These are phyloP conservation scores for Rhytidiadelphus loreus DNA, from an alignment of 225 moss, liverwort and hornwort species.

Conservation along the genomic window DNA sequence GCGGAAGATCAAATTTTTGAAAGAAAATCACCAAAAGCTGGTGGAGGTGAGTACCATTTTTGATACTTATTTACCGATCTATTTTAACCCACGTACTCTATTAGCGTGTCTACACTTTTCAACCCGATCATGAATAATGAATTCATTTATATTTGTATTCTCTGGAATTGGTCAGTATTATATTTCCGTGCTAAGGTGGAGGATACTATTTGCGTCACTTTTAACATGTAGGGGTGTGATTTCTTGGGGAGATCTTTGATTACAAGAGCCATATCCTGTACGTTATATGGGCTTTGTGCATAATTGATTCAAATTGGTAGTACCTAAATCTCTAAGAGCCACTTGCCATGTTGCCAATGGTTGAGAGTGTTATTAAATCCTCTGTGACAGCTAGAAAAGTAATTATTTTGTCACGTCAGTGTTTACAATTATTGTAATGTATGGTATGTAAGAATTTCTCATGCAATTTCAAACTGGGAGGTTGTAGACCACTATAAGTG, in stretches of 20 bases:
- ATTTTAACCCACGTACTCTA: background rate
- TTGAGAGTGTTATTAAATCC: background rate
- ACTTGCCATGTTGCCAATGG: background rate
- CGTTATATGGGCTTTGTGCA: background rate
- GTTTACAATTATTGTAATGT: background rate
- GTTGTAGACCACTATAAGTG: background rate
- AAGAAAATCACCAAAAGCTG: constrained; percentile 88
- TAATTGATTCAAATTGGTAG: background rate
- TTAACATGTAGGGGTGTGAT: background rate
- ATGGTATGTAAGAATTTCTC: background rate
- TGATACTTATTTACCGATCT: background rate
- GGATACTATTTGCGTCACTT: background rate
- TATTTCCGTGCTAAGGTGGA: background rate
- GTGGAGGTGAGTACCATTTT: constrained; percentile 55
- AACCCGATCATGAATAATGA: background rate
- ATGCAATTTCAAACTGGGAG: background rate
- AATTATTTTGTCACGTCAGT: background rate
- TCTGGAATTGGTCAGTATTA: background rate
- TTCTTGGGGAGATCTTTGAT: background rate
- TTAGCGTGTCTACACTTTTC: background rate
- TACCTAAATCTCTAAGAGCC: background rate
- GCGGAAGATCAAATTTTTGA: constrained; percentile 84
- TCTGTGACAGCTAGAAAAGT: too few species aligned
- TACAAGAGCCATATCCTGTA: background rate
- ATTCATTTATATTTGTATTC: background rate